Evolutionary conservation across 257 asterid genomes (phyloP).

Genomic region (Galeopsis tetrahit): DNA sequence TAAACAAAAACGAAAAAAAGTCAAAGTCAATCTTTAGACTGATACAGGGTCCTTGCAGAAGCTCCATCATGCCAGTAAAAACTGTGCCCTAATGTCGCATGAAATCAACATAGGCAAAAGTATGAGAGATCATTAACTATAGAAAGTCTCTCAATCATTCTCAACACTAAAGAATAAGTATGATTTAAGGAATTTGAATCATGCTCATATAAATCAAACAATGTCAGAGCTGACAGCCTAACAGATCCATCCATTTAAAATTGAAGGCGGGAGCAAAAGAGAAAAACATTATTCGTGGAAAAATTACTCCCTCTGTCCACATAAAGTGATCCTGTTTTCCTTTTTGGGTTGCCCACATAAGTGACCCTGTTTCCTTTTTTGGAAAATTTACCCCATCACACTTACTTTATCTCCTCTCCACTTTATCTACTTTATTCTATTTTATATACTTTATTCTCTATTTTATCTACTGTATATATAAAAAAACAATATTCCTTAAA

Average conservation of each 20-base stretch:
- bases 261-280: not conserved
- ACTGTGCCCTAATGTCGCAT: not conserved
- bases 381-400: too few relatives aligned
- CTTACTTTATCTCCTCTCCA: too few relatives aligned
- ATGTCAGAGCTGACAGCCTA: conserved; percentile 9
- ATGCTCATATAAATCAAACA: not conserved
- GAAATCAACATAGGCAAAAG: not conserved
- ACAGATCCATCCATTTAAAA: conserved; percentile 20
- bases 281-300: not conserved
- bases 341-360: too few relatives aligned
- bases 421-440: too few relatives aligned
- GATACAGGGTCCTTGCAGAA: conserved; percentile 1
- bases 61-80: not conserved
- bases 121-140: conserved; percentile 3
- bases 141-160: conserved; percentile 4
- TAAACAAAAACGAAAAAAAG: not conserved
- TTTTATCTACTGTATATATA: too few relatives aligned
- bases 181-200: conserved; percentile 23
- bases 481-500: too few relatives aligned
- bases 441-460: too few relatives aligned
- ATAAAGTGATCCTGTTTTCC: too few relatives aligned
- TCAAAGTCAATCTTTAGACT: conserved; percentile 6
- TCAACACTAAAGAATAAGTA: conserved; percentile 6
- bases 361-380: too few relatives aligned
- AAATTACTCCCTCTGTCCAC: not conserved